Base-by-base conservation (phyloP, 2,329 filamentous ascomycete genomes). In the Davidsoniella australis region DNA sequence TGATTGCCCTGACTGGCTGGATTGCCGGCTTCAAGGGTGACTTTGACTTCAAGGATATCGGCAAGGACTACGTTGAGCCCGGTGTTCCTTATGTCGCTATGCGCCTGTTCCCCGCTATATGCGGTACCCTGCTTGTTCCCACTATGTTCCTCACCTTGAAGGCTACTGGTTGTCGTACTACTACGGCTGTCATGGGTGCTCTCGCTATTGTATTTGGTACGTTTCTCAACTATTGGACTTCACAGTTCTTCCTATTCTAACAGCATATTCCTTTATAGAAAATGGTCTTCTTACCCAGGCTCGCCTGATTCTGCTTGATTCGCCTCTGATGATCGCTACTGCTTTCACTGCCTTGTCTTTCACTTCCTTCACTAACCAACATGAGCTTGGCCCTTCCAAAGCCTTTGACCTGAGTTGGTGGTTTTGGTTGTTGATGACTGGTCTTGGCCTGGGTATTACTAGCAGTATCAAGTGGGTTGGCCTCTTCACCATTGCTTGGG, bases 1-100 rank as follows among this genome's bases (percentile, higher is more conserved):
- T 98, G 57, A 89, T 98, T 60, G 94, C 91, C 47, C 76, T 98
- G 53, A 87, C 88, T 55, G 91, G 89, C 58, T 98, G 84, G 80
- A 67, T 95, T 55, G 91, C 88, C 59, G 91, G 91, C 48, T 98
- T 96, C 64, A 77, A 95, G 61, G 91, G 91, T 56, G 74, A 86
- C 55, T 98, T 98, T 63, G 91, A 96, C 65, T 98, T 98, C 72
- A 98, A 96, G 71, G 88, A 98, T 58, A 98, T 98, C 66, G 91
- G 91, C 65, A 95, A 96, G 69, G 91, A 98, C 65, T 98, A 98
- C 63, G 64, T 96, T 55, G 91, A 94, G 67, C 87, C 91, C 3
- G 78, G 80, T 48, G 91, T 98, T 49, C 91, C 91, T 41, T 98
- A 98, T 66, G 91, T 98, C 50, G 84, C 91, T 50, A 98, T 98